These are phyloP conservation scores for Leucocoprinus leucothites DNA, from an alignment of 768 basidiomycete genomes.

Conservation along the genomic window DNA sequence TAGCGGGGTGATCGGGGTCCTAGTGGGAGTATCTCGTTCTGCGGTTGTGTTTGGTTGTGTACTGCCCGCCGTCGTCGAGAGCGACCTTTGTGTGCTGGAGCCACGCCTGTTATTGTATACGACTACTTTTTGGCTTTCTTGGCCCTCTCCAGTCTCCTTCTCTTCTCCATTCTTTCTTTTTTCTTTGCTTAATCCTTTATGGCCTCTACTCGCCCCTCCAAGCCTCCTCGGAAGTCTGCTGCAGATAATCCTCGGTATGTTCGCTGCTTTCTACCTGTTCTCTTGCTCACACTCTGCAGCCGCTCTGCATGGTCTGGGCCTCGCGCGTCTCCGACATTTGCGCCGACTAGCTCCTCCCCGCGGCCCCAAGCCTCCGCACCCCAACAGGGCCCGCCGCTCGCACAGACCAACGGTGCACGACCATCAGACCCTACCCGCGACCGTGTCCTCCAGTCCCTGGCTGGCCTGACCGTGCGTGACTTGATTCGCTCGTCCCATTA, in stretches of 20 bases:
- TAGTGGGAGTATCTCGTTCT: not conserved
- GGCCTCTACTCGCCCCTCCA: slow-evolving; percentile 65
- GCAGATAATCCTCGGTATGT: slow-evolving; percentile 56
- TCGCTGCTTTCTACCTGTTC: slow-evolving; percentile 1
- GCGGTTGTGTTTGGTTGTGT: slow-evolving; percentile 9
- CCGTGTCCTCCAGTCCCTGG: slow-evolving; percentile 59
- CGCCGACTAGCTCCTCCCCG: slow-evolving; percentile 42
- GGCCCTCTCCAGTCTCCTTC: slow-evolving; percentile 19
- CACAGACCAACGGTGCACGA: slow-evolving; percentile 47
- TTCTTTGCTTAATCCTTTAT: slow-evolving; percentile 35
- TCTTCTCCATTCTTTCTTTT: too few species aligned
- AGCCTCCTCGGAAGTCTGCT: slow-evolving; percentile 59
- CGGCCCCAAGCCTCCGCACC: slow-evolving; percentile 32
- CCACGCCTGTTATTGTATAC: slow-evolving; percentile 15
- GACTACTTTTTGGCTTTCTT: slow-evolving; percentile 16
- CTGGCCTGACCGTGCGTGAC: slow-evolving; percentile 66
- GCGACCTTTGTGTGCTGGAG: too few species aligned
- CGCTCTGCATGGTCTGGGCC: slow-evolving; percentile 62
- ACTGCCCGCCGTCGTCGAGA: slow-evolving; percentile 18
- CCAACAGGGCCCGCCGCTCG: slow-evolving; percentile 34
- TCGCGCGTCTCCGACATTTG: slow-evolving; percentile 70
- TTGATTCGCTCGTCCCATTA: slow-evolving; percentile 7
- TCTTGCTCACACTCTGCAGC: slow-evolving; percentile 23
- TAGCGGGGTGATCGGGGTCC: slow-evolving; percentile 6
- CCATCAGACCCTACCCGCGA: slow-evolving; percentile 46